Evolutionary conservation across 768 basidiomycete species (phyloP).

Genomic region (Collybia sp.): DNA sequence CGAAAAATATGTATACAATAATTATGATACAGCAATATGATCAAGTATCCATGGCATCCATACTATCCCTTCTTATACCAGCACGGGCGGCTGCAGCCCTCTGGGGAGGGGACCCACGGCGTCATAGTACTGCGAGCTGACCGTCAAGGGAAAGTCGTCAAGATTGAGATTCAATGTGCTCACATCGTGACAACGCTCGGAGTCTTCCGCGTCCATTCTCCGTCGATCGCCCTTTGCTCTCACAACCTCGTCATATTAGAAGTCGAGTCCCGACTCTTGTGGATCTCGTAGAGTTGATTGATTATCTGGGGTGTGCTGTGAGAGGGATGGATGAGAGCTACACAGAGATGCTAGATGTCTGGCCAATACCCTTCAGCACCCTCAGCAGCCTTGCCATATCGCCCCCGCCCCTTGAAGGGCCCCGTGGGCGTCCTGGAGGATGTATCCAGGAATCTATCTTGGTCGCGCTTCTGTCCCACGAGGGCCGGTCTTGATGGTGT

Average conservation of each 20-base stretch:
- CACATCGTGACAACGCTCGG: constrained; percentile 79
- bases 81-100: constrained; percentile 57
- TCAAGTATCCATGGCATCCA: too few species aligned
- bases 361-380: too few species aligned
- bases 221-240: constrained; percentile 59
- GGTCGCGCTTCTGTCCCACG: too few species aligned
- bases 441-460: neutral
- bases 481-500: too few species aligned
- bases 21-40: too few species aligned
- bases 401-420: constrained; percentile 51
- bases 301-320: constrained; percentile 38
- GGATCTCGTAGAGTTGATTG: constrained; percentile 63
- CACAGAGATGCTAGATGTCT: neutral
- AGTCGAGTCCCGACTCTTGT: constrained; percentile 49
- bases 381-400: constrained; percentile 39
- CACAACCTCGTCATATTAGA: constrained; percentile 76
- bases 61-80: constrained; percentile 23
- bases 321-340: constrained; percentile 1
- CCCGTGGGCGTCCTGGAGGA: constrained; percentile 8
- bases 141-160: neutral
- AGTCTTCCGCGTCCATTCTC: constrained; percentile 70
- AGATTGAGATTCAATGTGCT: constrained; percentile 15
- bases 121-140: constrained; percentile 64
- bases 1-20: too few species aligned
- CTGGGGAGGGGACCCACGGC: constrained; percentile 68